These are phyloP conservation scores for Aegilops speltoides DNA, from an alignment of 176 grass and related monocot species.

Conservation along the genomic window DNA sequence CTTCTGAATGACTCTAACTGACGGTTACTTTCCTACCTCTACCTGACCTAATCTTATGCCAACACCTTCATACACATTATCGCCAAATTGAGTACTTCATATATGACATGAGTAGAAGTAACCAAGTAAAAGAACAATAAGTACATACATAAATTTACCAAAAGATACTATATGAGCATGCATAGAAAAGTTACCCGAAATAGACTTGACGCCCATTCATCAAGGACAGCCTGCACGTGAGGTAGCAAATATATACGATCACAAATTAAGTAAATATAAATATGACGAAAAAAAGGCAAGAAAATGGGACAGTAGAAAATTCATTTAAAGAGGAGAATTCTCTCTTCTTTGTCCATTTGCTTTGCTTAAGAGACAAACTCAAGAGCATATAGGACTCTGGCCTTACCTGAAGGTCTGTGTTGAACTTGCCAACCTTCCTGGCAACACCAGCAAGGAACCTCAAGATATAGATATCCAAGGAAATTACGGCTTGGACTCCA, in stretches of 20 bases:
- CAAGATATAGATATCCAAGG: conserved; percentile 94
- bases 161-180: conserved; percentile 5
- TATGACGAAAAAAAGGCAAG: neutral
- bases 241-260: conserved; percentile 9
- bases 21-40: conserved; percentile 1
- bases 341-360: neutral
- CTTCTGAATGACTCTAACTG: neutral
- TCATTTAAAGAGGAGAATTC: neutral
- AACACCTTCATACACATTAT: neutral
- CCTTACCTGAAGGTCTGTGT: conserved; percentile 90
- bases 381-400: neutral
- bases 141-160: neutral
- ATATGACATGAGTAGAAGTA: conserved; percentile 4
- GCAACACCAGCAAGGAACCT: conserved; percentile 80
- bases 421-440: conserved; percentile 67
- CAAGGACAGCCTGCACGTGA: conserved; percentile 77
- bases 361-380: conserved; percentile 3
- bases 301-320: conserved; percentile 22
- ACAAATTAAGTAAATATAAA: conserved; percentile 30
- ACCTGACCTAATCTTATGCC: neutral
- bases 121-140: neutral
- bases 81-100: neutral
- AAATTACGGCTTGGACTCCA: conserved; percentile 93
- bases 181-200: conserved; percentile 72
- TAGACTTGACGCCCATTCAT: conserved; percentile 95